Evolutionary conservation across 345 rosid genomes (phyloP).

Genomic region (Salix caprea): DNA sequence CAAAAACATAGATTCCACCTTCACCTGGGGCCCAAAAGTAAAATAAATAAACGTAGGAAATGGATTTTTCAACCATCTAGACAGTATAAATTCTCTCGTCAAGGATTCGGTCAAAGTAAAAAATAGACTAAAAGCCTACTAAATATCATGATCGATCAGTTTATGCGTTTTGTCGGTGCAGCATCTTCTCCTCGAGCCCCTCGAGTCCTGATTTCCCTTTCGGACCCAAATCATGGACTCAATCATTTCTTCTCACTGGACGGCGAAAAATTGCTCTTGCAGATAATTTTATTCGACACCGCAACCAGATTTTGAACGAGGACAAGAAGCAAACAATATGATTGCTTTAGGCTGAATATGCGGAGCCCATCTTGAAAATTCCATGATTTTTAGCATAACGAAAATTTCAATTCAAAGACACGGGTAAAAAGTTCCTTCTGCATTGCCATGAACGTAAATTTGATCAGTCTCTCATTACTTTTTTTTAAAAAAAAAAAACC

Average conservation of each 20-base stretch:
- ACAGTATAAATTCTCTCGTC: not conserved
- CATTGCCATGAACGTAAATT: not conserved
- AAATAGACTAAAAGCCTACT: not conserved
- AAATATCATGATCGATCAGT: not conserved
- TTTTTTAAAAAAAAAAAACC: too few relatives aligned
- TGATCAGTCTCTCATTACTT: not conserved
- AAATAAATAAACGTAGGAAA: not conserved
- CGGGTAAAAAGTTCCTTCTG: too few relatives aligned
- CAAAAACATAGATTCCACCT: not conserved
- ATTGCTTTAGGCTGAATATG: not conserved
- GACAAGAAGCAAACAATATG: not conserved
- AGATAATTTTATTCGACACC: not conserved
- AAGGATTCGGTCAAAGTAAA: not conserved
- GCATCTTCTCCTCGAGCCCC: conserved; percentile 1
- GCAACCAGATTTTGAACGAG: not conserved
- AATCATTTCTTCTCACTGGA: not conserved
- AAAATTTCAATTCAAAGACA: not conserved
- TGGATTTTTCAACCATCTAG: not conserved
- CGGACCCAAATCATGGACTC: not conserved
- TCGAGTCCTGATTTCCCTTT: not conserved
- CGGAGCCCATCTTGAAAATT: not conserved
- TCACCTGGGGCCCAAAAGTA: not conserved
- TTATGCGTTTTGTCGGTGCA: not conserved
- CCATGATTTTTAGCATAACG: not conserved
- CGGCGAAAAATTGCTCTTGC: not conserved